Evolutionary conservation across 805 yeast genomes (phyloP).

Genomic region (Deakozyma indianensis): DNA sequence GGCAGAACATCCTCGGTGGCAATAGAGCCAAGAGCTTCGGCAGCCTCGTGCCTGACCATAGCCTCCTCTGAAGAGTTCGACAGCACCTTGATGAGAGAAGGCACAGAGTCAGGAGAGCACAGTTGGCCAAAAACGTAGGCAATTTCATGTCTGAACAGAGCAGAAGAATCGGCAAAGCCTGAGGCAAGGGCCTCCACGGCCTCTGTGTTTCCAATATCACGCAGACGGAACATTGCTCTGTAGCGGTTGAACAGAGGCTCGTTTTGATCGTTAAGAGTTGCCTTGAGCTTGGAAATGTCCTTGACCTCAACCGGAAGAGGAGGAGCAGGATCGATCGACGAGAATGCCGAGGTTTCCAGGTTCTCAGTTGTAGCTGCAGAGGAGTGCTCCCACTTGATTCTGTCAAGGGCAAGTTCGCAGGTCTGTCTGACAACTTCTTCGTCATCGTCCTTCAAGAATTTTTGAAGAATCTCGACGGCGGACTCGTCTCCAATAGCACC

Average conservation of each 20-base stretch:
- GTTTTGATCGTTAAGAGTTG: constrained; percentile 58
- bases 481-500: constrained; percentile 85
- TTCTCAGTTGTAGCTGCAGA: constrained; percentile 50
- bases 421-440: constrained; percentile 86
- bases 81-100: constrained; percentile 70
- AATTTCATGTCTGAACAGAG: constrained; percentile 92
- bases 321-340: constrained; percentile 96
- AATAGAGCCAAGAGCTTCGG: constrained; percentile 94
- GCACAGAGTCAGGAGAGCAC: constrained; percentile 85
- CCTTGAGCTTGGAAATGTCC: constrained; percentile 51
- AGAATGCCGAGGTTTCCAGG: constrained; percentile 62
- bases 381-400: constrained; percentile 85
- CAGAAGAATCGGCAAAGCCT: constrained; percentile 83
- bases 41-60: constrained; percentile 99
- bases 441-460: constrained; percentile 61
- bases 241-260: constrained; percentile 84
- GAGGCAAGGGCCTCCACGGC: constrained; percentile 85
- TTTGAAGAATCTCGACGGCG: constrained; percentile 50
- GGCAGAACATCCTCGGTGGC: constrained; percentile 94
- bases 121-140: constrained; percentile 98
- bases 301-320: constrained; percentile 63
- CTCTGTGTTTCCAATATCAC: constrained; percentile 88
- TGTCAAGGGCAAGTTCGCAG: constrained; percentile 90
- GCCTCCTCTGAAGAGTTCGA: constrained; percentile 73
- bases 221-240: constrained; percentile 94